These are phyloP conservation scores for Ustilago trichophora DNA, from an alignment of 1,284 basidiomycete species.

Conservation along the genomic window DNA sequence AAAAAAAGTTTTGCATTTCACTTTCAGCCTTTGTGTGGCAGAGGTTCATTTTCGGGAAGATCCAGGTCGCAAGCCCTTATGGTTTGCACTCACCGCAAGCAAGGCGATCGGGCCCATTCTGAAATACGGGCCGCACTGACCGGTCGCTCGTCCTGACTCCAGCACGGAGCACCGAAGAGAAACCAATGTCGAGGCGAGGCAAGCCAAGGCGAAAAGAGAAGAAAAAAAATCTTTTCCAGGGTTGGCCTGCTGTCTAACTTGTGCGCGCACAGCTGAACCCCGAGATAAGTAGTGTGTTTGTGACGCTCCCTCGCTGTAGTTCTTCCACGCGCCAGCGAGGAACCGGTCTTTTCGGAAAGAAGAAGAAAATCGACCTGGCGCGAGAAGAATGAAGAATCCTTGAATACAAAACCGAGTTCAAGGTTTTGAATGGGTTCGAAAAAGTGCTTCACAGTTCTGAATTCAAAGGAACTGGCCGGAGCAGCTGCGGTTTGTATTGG, in stretches of 20 bases:
- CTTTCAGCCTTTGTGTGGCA: no score
- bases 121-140: not conserved
- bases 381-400: not conserved
- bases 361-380: not conserved
- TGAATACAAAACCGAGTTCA: not conserved
- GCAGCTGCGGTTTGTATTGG: no score
- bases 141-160: not conserved
- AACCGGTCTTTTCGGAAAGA: slow-evolving; percentile 1
- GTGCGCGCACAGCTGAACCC: not conserved
- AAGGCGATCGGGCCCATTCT: not conserved
- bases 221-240: slow-evolving; percentile 2
- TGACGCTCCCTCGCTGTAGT: no score
- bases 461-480: not conserved
- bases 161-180: slow-evolving; percentile 8
- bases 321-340: not conserved
- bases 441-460: no score
- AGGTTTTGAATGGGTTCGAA: no score
- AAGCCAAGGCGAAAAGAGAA: not conserved
- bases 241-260: not conserved
- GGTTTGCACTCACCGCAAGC: no score
- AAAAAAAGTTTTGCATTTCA: no score
- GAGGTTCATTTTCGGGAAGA: no score
- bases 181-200: not conserved
- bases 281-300: not conserved
- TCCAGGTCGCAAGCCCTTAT: no score